Evolutionary conservation across 768 basidiomycete species (phyloP).

Genomic region (Lactarius deliciosus): DNA sequence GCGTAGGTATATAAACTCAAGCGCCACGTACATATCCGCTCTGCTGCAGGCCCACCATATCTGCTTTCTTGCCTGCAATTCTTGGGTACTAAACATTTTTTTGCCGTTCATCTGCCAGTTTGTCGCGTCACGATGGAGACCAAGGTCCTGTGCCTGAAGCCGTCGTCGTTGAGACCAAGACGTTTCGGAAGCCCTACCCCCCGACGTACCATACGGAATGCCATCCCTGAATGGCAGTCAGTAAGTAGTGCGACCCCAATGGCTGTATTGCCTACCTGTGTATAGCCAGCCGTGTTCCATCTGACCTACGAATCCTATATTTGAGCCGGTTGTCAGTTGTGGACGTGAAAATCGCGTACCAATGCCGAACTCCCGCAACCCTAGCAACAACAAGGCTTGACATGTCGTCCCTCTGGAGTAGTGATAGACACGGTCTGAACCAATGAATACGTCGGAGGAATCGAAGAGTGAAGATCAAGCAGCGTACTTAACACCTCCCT

Average conservation of each 20-base stretch:
- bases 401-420: slow-evolving; percentile 72
- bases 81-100: slow-evolving; percentile 57
- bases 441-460: neutral
- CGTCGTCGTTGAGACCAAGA: slow-evolving; percentile 15
- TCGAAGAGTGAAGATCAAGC: neutral
- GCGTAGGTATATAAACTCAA: slow-evolving; percentile 15
- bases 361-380: slow-evolving; percentile 83
- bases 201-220: slow-evolving; percentile 62
- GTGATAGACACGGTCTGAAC: slow-evolving; percentile 60
- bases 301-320: slow-evolving; percentile 37
- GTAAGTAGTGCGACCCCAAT: neutral
- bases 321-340: neutral
- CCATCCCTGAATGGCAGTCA: slow-evolving; percentile 51
- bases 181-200: neutral
- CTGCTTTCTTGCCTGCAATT: slow-evolving; percentile 69
- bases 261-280: slow-evolving; percentile 47
- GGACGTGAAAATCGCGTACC: slow-evolving; percentile 42
- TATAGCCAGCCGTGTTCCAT: slow-evolving; percentile 90
- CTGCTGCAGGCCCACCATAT: slow-evolving; percentile 80
- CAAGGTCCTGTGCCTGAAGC: slow-evolving; percentile 71
- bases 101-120: slow-evolving; percentile 67
- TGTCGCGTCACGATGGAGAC: slow-evolving; percentile 75
- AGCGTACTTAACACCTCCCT: slow-evolving; percentile 60
- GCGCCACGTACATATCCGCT: slow-evolving; percentile 57
- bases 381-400: slow-evolving; percentile 76